Percentiles rank a stretch among this genome's conserved stretches.
Evolutionary conservation across 257 asterid species (phyloP).

Genomic region (Solanum phureja): DNA sequence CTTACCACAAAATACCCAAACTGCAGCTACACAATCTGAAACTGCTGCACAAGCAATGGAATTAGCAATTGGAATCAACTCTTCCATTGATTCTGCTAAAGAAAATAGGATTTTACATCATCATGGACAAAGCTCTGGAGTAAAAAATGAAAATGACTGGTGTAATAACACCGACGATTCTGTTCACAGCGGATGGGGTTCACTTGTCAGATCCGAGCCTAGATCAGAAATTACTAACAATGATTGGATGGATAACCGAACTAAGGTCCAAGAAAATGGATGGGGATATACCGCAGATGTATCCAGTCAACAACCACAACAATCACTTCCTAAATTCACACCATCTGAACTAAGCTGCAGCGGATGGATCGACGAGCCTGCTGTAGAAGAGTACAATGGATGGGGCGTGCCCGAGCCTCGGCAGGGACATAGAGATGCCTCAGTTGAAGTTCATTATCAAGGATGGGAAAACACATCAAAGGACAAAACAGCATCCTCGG

Average conservation of each 20-base stretch:
- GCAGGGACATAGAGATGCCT: neutral
- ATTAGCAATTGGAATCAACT: neutral
- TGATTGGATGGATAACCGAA: neutral
- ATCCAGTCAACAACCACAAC: neutral
- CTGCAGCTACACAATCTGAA: neutral
- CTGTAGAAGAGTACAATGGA: neutral
- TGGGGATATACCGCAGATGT: neutral
- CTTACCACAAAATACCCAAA: neutral
- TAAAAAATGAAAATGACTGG: slow-evolving; percentile 1
- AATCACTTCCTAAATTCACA: neutral
- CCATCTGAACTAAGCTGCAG: neutral
- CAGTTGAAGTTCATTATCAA: neutral
- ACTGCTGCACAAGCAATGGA: neutral
- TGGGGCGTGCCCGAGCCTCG: neutral
- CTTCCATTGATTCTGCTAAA: neutral
- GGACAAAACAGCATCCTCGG: neutral
- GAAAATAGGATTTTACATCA: neutral
- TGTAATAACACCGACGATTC: neutral
- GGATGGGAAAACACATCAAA: neutral
- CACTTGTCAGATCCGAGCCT: neutral
- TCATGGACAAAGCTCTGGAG: neutral
- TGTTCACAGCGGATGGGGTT: neutral
- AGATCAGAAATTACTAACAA: neutral
- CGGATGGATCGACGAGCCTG: neutral
- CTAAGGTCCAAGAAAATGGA: neutral